Conservation (phyloP, 2,329 filamentous ascomycete species). For the Aspergillus intermedius region DNA sequence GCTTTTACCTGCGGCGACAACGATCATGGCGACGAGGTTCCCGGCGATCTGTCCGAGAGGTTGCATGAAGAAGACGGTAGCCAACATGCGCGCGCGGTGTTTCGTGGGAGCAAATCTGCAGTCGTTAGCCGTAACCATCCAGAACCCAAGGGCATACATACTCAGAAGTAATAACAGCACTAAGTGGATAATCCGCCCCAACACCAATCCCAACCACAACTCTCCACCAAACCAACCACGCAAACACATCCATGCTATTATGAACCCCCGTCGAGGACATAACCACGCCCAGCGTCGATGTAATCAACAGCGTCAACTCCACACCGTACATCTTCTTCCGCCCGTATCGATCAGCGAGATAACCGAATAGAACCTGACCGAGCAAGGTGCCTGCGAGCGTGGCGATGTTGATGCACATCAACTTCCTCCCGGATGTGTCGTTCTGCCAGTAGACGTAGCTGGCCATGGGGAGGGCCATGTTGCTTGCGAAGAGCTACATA, state of each 20-base stretch:
- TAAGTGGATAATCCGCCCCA: conserved; percentile 63
- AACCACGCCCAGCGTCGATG: conserved; percentile 42
- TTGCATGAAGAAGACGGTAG: conserved; percentile 63
- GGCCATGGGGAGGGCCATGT: conserved; percentile 46
- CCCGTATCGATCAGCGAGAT: conserved; percentile 43
- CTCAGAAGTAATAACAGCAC: conserved; percentile 62
- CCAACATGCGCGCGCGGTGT: conserved; percentile 62
- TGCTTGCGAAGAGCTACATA: conserved; percentile 42
- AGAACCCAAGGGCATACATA: conserved; percentile 33
- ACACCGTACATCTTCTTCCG: conserved; percentile 47
- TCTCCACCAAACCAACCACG: conserved; percentile 44
- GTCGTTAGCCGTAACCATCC: conserved; percentile 1
- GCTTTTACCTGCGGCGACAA: conserved; percentile 27
- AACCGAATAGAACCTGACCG: conserved; percentile 44
- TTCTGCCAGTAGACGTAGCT: conserved; percentile 43
- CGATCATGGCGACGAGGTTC: conserved; percentile 53
- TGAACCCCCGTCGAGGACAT: conserved; percentile 40
- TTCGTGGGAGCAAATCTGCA: conserved; percentile 47
- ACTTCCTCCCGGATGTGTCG: conserved; percentile 25
- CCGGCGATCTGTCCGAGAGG: conserved; percentile 61
- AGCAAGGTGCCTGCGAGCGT: conserved; percentile 43
- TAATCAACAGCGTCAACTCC: conserved; percentile 44
- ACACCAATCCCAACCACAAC: conserved; percentile 50
- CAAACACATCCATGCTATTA: conserved; percentile 40
- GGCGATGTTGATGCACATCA: conserved; percentile 41